Percentiles rank a stretch among this genome's conserved stretches.
Conservation (phyloP, 2,329 filamentous ascomycete genomes). For the Pestalotiopsis sp. region DNA sequence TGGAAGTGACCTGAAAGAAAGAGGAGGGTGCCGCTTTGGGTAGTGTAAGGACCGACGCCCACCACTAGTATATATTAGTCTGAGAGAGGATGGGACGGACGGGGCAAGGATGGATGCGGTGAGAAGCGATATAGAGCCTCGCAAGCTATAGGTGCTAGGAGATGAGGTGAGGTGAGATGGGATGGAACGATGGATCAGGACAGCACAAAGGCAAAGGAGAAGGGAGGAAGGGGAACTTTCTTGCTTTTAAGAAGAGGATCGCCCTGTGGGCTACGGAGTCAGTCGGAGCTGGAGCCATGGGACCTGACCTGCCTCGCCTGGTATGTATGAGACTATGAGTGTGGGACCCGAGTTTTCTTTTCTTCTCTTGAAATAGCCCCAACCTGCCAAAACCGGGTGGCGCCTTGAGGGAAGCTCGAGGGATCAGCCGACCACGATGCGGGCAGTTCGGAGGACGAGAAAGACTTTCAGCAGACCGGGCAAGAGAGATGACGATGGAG, state of each 20-base stretch:
- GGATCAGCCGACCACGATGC: conserved; percentile 3
- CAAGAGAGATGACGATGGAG: background rate
- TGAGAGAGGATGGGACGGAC: background rate
- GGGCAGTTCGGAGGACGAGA: background rate
- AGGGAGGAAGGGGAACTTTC: background rate
- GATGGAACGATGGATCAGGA: background rate
- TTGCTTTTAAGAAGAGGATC: background rate
- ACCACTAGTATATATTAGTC: background rate
- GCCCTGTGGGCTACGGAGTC: background rate
- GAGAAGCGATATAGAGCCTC: background rate
- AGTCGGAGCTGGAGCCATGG: background rate
- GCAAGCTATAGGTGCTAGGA: background rate
- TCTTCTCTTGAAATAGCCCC: background rate
- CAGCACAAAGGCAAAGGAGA: background rate
- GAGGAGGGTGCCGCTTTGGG: background rate
- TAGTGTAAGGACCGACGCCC: background rate
- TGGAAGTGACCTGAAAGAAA: background rate
- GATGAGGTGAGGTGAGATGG: background rate
- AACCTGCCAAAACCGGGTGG: conserved; percentile 1
- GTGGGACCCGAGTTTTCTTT: conserved; percentile 3
- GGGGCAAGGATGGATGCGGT: background rate
- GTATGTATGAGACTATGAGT: background rate
- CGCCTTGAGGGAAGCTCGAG: background rate
- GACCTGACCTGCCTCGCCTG: background rate
- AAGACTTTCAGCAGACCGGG: background rate